Percentiles rank a stretch among this genome's conserved stretches.
phyloP scores from a whole-genome alignment of 106 monocot species.

The Dioscorea dumetorum region DNA sequence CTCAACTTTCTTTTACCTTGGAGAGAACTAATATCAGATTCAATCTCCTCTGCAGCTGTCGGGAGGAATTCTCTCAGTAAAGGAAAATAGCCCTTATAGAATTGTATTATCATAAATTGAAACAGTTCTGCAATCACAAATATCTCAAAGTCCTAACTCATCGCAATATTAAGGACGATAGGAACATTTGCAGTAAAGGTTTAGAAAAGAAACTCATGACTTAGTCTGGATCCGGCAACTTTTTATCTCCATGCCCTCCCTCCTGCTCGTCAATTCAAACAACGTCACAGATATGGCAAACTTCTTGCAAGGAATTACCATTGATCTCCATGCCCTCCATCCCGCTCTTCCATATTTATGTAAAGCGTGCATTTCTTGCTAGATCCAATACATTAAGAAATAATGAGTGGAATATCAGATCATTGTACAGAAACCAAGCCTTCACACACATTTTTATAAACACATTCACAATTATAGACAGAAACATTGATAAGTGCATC shows the following conservation, averaged over 20 bases:
- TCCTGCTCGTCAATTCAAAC: slow-evolving; percentile 45
- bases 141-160: not conserved
- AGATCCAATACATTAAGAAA: slow-evolving; percentile 19
- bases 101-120: slow-evolving; percentile 49
- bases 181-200: not conserved
- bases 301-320: slow-evolving; percentile 36
- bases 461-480: too few species aligned
- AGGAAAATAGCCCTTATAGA: slow-evolving; percentile 65
- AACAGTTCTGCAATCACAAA: slow-evolving; percentile 22
- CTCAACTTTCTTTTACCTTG: not conserved
- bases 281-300: slow-evolving; percentile 76
- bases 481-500: too few species aligned
- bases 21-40: slow-evolving; percentile 29
- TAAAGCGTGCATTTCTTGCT: slow-evolving; percentile 63
- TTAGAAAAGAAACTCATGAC: slow-evolving; percentile 7
- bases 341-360: slow-evolving; percentile 92
- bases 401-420: not conserved
- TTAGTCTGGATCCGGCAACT: slow-evolving; percentile 27
- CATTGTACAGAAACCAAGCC: too few species aligned
- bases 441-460: too few species aligned
- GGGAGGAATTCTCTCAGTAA: slow-evolving; percentile 56
- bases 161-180: not conserved
- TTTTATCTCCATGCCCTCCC: slow-evolving; percentile 14
- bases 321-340: slow-evolving; percentile 18
- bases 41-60: slow-evolving; percentile 62